phyloP scores from a whole-genome alignment of 2,329 filamentous ascomycete species.

The Mariannaea sp. region DNA sequence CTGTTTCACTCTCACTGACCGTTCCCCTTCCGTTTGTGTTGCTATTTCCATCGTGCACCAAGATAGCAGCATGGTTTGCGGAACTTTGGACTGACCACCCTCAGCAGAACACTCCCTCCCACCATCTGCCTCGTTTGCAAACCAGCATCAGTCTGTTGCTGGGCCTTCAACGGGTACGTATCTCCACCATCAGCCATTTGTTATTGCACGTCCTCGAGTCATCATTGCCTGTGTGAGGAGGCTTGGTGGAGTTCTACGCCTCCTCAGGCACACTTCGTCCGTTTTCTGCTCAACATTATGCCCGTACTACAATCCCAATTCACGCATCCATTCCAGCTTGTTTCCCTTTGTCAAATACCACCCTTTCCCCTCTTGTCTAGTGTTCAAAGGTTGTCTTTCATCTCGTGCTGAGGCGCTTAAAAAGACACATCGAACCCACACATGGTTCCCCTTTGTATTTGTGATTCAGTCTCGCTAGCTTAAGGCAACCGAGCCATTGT shows the following conservation, averaged over 20 bases:
- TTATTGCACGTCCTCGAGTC: neutral
- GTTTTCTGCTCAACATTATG: neutral
- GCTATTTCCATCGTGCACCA: neutral
- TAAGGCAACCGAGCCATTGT: neutral
- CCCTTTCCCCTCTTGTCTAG: neutral
- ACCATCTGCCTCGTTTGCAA: neutral
- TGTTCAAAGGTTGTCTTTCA: neutral
- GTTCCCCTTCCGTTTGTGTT: neutral
- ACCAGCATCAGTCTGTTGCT: slow-evolving; percentile 8
- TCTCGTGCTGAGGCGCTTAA: neutral
- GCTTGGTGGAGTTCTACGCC: slow-evolving; percentile 4
- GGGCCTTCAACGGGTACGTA: slow-evolving; percentile 17
- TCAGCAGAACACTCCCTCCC: slow-evolving; percentile 14
- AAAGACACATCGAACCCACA: neutral
- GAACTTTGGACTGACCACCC: slow-evolving; percentile 7
- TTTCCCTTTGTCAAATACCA: slow-evolving; percentile 3
- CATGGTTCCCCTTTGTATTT: too few relatives aligned
- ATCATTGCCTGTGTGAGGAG: slow-evolving; percentile 3
- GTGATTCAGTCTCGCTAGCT: neutral
- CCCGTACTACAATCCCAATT: slow-evolving; percentile 12
- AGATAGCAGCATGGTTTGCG: neutral
- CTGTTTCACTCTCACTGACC: too few relatives aligned
- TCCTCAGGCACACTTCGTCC: neutral
- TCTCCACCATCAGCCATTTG: neutral
- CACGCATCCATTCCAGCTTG: slow-evolving; percentile 11